Conservation (phyloP, 2,329 filamentous ascomycete genomes). For the Trichophyton schoenleinii region DNA sequence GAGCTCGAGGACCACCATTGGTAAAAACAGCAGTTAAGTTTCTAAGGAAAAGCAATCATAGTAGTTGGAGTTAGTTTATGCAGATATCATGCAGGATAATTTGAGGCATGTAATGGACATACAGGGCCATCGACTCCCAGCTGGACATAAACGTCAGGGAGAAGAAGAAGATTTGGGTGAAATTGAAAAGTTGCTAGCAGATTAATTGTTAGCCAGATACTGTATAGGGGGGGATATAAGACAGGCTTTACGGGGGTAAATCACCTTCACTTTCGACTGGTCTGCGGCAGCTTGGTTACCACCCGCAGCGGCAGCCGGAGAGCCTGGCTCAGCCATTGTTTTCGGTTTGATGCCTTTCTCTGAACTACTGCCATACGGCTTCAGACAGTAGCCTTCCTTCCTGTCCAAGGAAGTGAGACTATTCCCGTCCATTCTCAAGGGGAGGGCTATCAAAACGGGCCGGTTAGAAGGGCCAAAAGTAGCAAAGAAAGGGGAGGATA, state of each 20-base stretch:
- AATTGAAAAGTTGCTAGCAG: slow-evolving; percentile 18
- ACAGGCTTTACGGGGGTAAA: not conserved
- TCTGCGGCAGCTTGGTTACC: not conserved
- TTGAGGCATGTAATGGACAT: slow-evolving; percentile 3
- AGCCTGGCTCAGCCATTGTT: not conserved
- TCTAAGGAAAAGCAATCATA: slow-evolving; percentile 4
- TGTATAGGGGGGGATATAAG: not conserved
- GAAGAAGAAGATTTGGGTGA: slow-evolving; percentile 20
- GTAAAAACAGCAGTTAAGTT: slow-evolving; percentile 26
- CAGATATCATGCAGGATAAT: not conserved
- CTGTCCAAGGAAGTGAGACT: not conserved
- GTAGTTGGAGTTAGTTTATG: not conserved
- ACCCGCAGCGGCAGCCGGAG: not conserved
- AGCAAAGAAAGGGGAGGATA: not conserved
- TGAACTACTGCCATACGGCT: not conserved
- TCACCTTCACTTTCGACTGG: slow-evolving; percentile 12
- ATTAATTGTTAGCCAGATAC: not conserved
- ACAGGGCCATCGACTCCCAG: slow-evolving; percentile 19
- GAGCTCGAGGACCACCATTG: slow-evolving; percentile 24
- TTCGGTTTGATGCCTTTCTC: not conserved
- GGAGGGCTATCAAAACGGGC: not conserved
- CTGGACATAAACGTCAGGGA: slow-evolving; percentile 19
- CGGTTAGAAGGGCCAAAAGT: not conserved
- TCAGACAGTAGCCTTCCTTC: not conserved
- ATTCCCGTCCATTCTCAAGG: not conserved